Conservation (phyloP, 2,329 filamentous ascomycete genomes). For the Aspergillus amoenus region DNA sequence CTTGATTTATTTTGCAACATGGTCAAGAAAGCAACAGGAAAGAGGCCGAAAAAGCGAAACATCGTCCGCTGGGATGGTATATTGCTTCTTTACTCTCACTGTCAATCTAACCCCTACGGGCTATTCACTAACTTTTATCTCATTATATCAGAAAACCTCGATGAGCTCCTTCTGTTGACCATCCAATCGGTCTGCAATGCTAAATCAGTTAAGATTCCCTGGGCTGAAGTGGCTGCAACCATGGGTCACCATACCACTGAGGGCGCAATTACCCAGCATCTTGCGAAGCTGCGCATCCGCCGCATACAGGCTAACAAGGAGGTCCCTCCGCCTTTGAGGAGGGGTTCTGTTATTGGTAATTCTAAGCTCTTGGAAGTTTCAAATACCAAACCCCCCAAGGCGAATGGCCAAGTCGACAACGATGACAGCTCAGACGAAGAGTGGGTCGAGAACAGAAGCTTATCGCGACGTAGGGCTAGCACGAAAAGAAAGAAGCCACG, state of each 20-base stretch:
- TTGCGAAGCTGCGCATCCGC: constrained; percentile 44
- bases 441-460: background rate
- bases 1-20: background rate
- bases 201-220: constrained; percentile 42
- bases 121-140: background rate
- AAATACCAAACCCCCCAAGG: background rate
- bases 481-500: background rate
- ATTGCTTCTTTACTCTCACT: background rate
- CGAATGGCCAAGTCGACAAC: background rate
- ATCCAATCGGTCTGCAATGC: constrained; percentile 43
- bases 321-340: constrained; percentile 43
- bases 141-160: constrained; percentile 40
- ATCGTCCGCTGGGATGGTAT: constrained; percentile 47
- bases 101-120: background rate
- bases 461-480: background rate
- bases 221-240: constrained; percentile 37
- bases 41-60: constrained; percentile 32
- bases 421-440: constrained; percentile 6
- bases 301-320: constrained; percentile 32
- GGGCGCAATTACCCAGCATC: constrained; percentile 48
- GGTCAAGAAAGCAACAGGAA: background rate
- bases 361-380: background rate
- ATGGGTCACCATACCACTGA: constrained; percentile 44
- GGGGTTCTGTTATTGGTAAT: constrained; percentile 28
- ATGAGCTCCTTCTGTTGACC: constrained; percentile 43